Percentiles rank a stretch among this genome's conserved stretches.
Evolutionary conservation across 2,329 filamentous ascomycete genomes (phyloP).

Genomic region (Exophiala spinifera): DNA sequence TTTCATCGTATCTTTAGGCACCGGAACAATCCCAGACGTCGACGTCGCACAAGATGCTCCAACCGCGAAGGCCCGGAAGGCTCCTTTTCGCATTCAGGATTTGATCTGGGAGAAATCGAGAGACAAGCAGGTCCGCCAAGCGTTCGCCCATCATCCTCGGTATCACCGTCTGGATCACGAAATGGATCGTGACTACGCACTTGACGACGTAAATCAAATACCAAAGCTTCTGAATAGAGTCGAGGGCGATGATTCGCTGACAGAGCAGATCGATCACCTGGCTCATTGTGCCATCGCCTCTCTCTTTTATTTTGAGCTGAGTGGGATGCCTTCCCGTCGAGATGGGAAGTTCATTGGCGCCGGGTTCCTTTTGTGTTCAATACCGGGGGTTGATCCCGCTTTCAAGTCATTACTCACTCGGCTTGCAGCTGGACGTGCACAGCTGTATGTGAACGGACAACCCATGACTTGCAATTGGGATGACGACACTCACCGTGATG

Average conservation of each 20-base stretch:
- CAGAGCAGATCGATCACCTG: neutral
- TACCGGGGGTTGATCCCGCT: neutral
- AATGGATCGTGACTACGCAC: neutral
- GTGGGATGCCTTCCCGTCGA: conserved; percentile 1
- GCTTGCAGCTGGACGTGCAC: neutral
- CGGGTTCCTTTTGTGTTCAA: neutral
- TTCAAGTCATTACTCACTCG: neutral
- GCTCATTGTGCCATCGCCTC: neutral
- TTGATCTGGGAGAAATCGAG: neutral
- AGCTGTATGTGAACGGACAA: neutral
- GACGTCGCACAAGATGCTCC: neutral
- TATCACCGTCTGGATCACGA: neutral
- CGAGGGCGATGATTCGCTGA: neutral
- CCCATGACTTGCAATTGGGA: neutral
- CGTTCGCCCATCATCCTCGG: neutral
- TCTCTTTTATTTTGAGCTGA: conserved; percentile 4
- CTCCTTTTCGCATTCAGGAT: neutral
- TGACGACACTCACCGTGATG: neutral
- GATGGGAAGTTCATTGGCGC: neutral
- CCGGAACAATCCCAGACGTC: neutral
- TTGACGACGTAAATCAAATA: neutral
- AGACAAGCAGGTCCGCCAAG: neutral
- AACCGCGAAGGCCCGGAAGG: neutral
- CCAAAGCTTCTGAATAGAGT: neutral
- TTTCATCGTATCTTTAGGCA: conserved; percentile 1